Base-by-base conservation (phyloP, 345 rosid genomes). In the Bruguiera sexangula region DNA sequence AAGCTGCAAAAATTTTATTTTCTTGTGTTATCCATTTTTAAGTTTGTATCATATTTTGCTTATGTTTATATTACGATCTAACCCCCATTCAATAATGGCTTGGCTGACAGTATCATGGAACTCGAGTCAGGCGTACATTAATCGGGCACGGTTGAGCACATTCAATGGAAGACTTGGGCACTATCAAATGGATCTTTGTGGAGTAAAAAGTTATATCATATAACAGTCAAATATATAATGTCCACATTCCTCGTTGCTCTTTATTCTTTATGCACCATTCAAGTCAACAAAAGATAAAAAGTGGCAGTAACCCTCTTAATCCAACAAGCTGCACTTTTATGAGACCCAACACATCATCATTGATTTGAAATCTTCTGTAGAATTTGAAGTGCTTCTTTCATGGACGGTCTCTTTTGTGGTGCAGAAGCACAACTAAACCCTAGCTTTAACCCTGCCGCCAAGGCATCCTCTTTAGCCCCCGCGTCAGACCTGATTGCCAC, bases 381-480 rank as follows among this genome's bases (percentile, higher is more conserved):
- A 51, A 85, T 79, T 61, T 87, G 93, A 10, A 80, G 73, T 9
- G 79, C 92, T 75, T 95, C 99, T 70, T 84, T 95, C 93, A 95
- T 89, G 67, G 86, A 61, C 8, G 97, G 96, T 86, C 99, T 91
- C 81, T 80, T 91, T 31, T 85, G 89, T 36, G 99, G 85, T 64
- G 67, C 79, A 68, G 86, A 82, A 50, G 85, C 91, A 76, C 99
- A 95, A 8, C 84, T 73, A 75, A 89, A 79, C 69, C 89, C 96
- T 76, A 95, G 67, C 78, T 79, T 88, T 62, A 95, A 83, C 55
- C 92, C 87, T 4, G 80, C 78, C 79, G 83, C 7, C 73, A 82
- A 46, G 62, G 68, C 83, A 8, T 89, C 96, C 63, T 89, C 97
- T 13, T 76, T 57, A 3, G 69, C 75, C 62, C 80, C 92, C 82